Conservation (phyloP, 805 yeast genomes). For the Spathaspora gorwiae region DNA sequence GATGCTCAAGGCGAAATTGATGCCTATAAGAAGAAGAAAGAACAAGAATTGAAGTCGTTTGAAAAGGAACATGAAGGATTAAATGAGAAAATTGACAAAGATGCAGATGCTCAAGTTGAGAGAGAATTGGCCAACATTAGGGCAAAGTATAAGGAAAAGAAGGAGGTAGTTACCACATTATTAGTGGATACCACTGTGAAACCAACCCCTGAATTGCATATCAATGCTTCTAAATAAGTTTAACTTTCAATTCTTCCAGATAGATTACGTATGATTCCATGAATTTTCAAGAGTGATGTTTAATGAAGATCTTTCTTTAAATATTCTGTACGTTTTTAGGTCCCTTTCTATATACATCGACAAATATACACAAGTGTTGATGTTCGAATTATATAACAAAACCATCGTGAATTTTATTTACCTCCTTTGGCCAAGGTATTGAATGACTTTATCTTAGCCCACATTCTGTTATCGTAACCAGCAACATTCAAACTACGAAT, state of each 20-base stretch:
- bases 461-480: constrained; percentile 71
- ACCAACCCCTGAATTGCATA: constrained; percentile 80
- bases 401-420: not conserved
- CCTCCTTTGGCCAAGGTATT: constrained; percentile 30
- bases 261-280: too few species aligned
- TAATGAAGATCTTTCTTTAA: too few species aligned
- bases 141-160: constrained; percentile 58
- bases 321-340: too few species aligned
- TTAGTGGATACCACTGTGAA: constrained; percentile 73
- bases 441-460: constrained; percentile 52
- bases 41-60: constrained; percentile 67
- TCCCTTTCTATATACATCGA: too few species aligned
- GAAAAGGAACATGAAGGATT: constrained; percentile 71
- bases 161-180: constrained; percentile 63
- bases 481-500: constrained; percentile 77
- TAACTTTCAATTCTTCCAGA: not conserved
- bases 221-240: constrained; percentile 48
- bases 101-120: constrained; percentile 72
- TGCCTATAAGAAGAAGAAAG: constrained; percentile 80
- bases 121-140: constrained; percentile 66
- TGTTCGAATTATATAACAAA: too few species aligned
- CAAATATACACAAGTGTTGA: too few species aligned
- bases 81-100: constrained; percentile 71
- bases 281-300: too few species aligned
- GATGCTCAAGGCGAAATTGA: constrained; percentile 91